Evolutionary conservation across 2,329 filamentous ascomycete species (phyloP), one percentile per base, ranked within the genome.

Genomic region (Hymenoscyphus albidus): DNA sequence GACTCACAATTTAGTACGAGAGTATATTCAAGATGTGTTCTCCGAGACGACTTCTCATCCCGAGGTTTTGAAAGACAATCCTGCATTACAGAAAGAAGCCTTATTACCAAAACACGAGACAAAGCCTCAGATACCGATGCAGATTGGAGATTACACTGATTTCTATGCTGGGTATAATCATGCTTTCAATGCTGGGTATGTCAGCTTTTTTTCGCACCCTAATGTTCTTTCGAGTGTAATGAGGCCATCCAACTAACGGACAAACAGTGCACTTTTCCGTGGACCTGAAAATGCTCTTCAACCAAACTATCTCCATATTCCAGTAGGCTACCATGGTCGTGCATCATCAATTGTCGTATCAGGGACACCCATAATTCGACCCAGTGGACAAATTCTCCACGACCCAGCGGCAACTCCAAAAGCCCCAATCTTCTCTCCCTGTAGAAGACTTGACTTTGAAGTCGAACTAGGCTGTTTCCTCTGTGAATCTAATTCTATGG

Each of bases 131-230:
- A 73, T 94, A 7, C 91, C 91, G 1, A 87, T 95, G 85, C 81
- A 82, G 62, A 92, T 94, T 70, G 89, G 90, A 32, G 91, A 94
- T 75, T 95, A 94, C 76, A 92, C 91, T 1, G 91, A 95, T 76
- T 95, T 95, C 79, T 95, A 92, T 74, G 91, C 89, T 10, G 91
- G 91, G 14, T 79, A 88, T 68, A 89, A 93, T 74, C 91, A 95
- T 77, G 91, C 91, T 18, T 88, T 86, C 78, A 89, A 88, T 62
- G 70, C 71, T 62, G 73, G 73, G 62, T 68, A 65, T 48, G 38
- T 56, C 59, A n/a, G 1, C 32, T 2, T 9, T n/a, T 42, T 42
- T 16, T 38, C 1, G 13, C 40, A 14, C 13, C 22, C 18, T 13
- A 54, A 18, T 10, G 5, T 10, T 1, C 44, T 3, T 48, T 31